A percentile compares a stretch with the other conserved stretches of the same genome.
phyloP scores from a whole-genome alignment of 257 asterid species.

The Scutellaria minor region DNA sequence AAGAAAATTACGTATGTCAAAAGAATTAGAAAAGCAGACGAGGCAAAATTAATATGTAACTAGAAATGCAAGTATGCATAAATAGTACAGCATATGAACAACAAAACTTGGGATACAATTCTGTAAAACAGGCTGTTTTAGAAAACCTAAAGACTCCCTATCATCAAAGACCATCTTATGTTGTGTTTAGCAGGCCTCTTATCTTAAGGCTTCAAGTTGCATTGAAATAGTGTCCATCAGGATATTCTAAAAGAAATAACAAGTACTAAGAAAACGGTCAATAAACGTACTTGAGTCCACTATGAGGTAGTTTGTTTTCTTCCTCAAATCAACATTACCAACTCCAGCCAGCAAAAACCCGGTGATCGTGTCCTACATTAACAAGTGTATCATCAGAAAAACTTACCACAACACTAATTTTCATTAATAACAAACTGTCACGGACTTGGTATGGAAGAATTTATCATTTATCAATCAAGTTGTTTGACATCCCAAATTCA shows the following conservation, averaged over 20 bases:
- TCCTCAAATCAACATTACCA: slow-evolving; percentile 96
- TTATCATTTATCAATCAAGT: not conserved
- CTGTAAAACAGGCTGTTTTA: not conserved
- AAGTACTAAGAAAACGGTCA: slow-evolving; percentile 26
- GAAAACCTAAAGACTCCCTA: not conserved
- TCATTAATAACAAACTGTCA: not conserved
- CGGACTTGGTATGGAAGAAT: not conserved
- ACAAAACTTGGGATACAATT: not conserved
- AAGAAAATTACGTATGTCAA: not conserved
- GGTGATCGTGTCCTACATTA: slow-evolving; percentile 78
- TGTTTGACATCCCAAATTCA: not conserved
- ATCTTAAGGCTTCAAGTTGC: not conserved
- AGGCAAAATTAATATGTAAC: too few species aligned
- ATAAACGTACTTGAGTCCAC: slow-evolving; percentile 83
- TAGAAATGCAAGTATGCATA: too few species aligned
- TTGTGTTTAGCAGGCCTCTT: not conserved
- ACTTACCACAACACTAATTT: not conserved
- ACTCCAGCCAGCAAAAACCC: slow-evolving; percentile 98
- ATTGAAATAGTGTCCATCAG: not conserved
- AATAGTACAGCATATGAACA: not conserved
- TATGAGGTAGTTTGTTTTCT: slow-evolving; percentile 87
- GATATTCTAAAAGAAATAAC: not conserved
- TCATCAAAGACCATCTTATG: not conserved
- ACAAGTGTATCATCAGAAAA: slow-evolving; percentile 34
- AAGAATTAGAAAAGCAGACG: not conserved